phyloP scores from a whole-genome alignment of 768 basidiomycete genomes.

The Inosperma sp. region DNA sequence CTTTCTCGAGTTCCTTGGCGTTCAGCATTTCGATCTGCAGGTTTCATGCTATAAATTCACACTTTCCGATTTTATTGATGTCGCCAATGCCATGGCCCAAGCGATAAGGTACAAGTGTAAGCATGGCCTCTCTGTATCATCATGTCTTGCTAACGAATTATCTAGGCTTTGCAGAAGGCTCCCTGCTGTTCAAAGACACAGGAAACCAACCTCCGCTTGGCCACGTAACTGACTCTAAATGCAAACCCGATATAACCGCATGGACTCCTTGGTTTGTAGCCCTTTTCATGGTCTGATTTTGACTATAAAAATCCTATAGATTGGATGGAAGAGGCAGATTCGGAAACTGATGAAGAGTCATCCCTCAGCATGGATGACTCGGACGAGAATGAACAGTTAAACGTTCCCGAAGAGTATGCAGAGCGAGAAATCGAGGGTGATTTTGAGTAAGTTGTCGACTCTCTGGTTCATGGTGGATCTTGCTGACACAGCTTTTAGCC shows the following conservation, averaged over 20 bases:
- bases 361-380: no score
- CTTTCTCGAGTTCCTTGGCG: not conserved
- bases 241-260: no score
- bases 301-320: no score
- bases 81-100: not conserved
- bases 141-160: not conserved
- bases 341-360: no score
- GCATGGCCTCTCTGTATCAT: not conserved
- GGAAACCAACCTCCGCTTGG: no score
- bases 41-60: slow-evolving; percentile 1
- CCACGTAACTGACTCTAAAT: no score
- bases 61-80: not conserved
- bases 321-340: no score
- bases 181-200: no score
- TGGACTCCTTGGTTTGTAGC: no score
- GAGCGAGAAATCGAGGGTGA: slow-evolving; percentile 54
- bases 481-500: slow-evolving; percentile 44
- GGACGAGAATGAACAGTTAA: slow-evolving; percentile 15
- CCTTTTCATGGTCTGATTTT: no score
- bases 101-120: not conserved
- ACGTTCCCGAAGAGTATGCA: slow-evolving; percentile 27
- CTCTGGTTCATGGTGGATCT: not conserved
- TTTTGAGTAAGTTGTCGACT: slow-evolving; percentile 43
- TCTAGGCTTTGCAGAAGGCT: no score
- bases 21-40: not conserved